Evolutionary conservation across 352 stramenopile species (phyloP), one percentile per base, ranked within the genome.

Genomic region (Pythium sukuiense): DNA sequence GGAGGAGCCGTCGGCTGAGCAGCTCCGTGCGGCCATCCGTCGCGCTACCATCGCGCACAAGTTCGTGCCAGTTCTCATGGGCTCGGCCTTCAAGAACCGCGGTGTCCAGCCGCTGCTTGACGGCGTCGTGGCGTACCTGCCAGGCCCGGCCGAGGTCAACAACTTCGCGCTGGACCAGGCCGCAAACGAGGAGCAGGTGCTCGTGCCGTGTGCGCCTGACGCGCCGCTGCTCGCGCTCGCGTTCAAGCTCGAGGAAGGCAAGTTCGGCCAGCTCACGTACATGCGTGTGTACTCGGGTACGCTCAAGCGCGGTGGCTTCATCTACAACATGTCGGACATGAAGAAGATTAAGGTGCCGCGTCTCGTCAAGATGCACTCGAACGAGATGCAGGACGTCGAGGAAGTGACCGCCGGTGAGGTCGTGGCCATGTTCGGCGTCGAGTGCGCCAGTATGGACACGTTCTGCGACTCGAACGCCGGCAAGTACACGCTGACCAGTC

Each of bases 1-100:
- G 74, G 96, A 99, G 76, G 92, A 96, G 60, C 95, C 96, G 6
- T 95, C 81, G 1, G 71, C 80, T 7, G 91, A 98, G 62, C 85
- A 97, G 55, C 74, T 99, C 11, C 88, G 97, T 67, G 86, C 76
- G 11, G 97, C 96, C 20, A 99, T 99, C 70, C 93, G 97, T 58
- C 82, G 94, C 41, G 80, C 93, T 55, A 99, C 96, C 37, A 93
- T 99, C 63, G 86, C 85, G n/a, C 98, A 98, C 74, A 96, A 96
- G 67, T 99, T 99, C 74, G 97, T 99, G 59, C 97, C 98, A 11
- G 97, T 99, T 35, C 98, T 99, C 74, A 99, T 99, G 96, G 98
- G 97, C 37, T 99, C 93, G 60, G 97, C 97, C 7, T 97, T 96
- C 70, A 97, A 97, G 80, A 99, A 99, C 83, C 98, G 98, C 52